Conservation (phyloP, 1,284 basidiomycete genomes). For the Tausonia pullulans region DNA sequence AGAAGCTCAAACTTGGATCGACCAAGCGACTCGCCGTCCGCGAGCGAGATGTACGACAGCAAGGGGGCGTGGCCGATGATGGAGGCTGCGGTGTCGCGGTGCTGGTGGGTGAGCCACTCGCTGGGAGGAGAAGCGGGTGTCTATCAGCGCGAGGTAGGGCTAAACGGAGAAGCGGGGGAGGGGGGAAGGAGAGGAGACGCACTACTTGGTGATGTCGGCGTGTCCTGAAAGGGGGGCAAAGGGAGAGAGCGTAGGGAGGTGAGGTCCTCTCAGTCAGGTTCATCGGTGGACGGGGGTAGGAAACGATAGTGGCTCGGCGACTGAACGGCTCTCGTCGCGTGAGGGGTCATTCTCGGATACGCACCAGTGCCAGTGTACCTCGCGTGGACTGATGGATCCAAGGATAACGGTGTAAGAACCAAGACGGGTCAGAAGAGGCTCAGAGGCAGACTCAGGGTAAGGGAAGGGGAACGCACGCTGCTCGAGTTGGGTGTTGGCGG, state of each 20-base stretch:
- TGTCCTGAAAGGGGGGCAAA: constrained; percentile 47
- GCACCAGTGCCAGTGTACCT: constrained; percentile 86
- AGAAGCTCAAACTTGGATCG: constrained; percentile 89
- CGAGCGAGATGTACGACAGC: constrained; percentile 75
- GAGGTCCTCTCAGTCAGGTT: neutral
- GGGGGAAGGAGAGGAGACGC: constrained; percentile 28
- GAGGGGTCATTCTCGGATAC: constrained; percentile 22
- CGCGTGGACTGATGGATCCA: constrained; percentile 61
- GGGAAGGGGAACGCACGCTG: constrained; percentile 51
- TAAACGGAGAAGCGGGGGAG: neutral
- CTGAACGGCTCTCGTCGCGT: neutral
- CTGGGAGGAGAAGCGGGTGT: constrained; percentile 37
- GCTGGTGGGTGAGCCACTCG: constrained; percentile 96
- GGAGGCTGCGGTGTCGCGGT: constrained; percentile 83
- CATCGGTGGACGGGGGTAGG: too few species aligned
- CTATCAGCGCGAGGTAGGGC: constrained; percentile 10
- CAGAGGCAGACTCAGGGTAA: constrained; percentile 6
- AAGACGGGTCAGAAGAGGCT: constrained; percentile 18
- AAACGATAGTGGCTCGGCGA: too few species aligned
- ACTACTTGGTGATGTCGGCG: constrained; percentile 90
- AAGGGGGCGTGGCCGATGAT: constrained; percentile 85
- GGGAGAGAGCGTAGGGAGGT: neutral
- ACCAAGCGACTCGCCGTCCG: constrained; percentile 83
- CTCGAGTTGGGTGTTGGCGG: constrained; percentile 84
- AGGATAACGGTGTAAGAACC: neutral